phyloP scores from a whole-genome alignment of 1,139 yeast species.

The Sugiyamaella novakii region DNA sequence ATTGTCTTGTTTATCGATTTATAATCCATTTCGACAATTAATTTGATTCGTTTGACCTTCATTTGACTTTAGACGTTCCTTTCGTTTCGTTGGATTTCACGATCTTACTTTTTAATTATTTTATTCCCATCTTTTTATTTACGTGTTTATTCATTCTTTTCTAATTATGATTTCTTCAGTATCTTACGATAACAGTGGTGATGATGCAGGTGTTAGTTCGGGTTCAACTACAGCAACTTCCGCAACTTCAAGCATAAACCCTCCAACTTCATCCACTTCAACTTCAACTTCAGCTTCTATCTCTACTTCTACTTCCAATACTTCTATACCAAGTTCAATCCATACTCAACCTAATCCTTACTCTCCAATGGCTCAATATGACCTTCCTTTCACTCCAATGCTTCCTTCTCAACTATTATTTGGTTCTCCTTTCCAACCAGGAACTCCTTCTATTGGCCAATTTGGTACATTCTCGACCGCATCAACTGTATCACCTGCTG shows the following conservation, averaged over 20 bases:
- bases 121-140: not conserved
- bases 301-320: not conserved
- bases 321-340: not conserved
- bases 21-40: too few species aligned
- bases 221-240: too few species aligned
- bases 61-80: too few species aligned
- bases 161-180: not conserved
- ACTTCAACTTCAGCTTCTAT: slow-evolving; percentile 4
- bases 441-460: slow-evolving; percentile 40
- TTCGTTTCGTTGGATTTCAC: not conserved
- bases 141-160: not conserved
- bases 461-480: slow-evolving; percentile 41
- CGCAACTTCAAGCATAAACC: not conserved
- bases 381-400: slow-evolving; percentile 53
- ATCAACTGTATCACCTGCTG: slow-evolving; percentile 18
- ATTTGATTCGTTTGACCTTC: too few species aligned
- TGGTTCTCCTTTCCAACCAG: slow-evolving; percentile 65
- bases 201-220: too few species aligned
- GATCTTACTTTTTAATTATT: not conserved
- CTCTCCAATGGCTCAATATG: slow-evolving; percentile 41
- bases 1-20: too few species aligned
- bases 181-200: too few species aligned
- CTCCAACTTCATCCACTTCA: not conserved
- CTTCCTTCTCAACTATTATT: slow-evolving; percentile 68
- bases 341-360: too few species aligned